Base-by-base conservation (phyloP, 768 basidiomycete genomes). In the Gloeophyllum trabeum region DNA sequence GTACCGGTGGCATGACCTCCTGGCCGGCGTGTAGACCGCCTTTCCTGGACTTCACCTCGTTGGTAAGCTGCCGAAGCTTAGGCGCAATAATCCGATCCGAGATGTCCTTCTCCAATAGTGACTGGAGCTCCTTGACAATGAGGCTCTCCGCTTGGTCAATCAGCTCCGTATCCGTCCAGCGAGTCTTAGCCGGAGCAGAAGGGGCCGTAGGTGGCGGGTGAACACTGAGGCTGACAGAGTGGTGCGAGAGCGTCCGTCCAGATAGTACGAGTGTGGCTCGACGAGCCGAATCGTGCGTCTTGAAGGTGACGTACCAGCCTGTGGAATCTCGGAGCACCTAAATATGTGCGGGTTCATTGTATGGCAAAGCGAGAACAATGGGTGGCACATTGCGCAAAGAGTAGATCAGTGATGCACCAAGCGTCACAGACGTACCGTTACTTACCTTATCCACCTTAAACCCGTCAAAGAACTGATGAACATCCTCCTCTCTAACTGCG, bases 221-320 rank as follows among this genome's bases (percentile, higher is more conserved):
- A 5, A 75, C 66, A 7, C 70, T 68, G 20, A 84, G 61, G 12
- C 66, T 69, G 16, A 84, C 77, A 16, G 74, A 59, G 46, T 76
- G 76, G 48, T 76, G 71, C 1, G 68, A 73, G 2, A 86, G 69
- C 44, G 66, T 74, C 30, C 71, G 73, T 4, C 60, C 64, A 4
- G 62, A 60, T 25, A 92, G 71, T 3, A 87, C 78, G 49, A 75
- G 72, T 6, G 70, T 69, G 0, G 88, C 85, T 3, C 81, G 68
- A 4, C 76, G 66, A 0, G 91, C 91, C 0, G 71, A 57, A 42
- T 74, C 74, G 2, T 66, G 54, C 3, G 75, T 73, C 16, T 63
- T 54, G 56, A 96, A 97, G 3, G 89, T 84, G 48, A 92, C 71
- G 54, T 91, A 93, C 69, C 87, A 82, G 6, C 79, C 83, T 2